phyloP scores from a whole-genome alignment of 2,329 filamentous ascomycete species.

The Hymenoscyphus fraxineus region DNA sequence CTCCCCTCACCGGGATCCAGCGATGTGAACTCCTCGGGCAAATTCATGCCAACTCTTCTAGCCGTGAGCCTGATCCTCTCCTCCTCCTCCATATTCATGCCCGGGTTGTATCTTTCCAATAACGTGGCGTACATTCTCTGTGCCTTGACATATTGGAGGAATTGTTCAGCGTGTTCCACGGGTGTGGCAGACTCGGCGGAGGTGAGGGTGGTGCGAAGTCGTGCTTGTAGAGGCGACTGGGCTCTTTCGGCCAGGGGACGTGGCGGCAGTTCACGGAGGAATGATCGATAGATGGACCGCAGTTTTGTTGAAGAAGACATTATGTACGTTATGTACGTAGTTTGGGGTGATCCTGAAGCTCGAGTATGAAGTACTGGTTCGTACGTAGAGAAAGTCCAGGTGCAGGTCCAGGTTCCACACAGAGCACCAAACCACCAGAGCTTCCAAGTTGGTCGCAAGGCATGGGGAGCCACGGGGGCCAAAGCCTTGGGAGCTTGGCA shows the following conservation, averaged over 20 bases:
- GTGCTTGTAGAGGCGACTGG: slow-evolving; percentile 66
- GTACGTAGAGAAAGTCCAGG: no score
- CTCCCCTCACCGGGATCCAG: neutral
- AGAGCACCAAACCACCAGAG: neutral
- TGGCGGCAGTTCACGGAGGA: slow-evolving; percentile 85
- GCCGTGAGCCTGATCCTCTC: slow-evolving; percentile 82
- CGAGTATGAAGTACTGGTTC: neutral
- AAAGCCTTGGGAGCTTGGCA: slow-evolving; percentile 3
- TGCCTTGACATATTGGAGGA: slow-evolving; percentile 75
- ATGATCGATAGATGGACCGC: slow-evolving; percentile 79
- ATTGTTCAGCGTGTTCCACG: slow-evolving; percentile 64
- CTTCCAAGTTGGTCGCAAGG: no score
- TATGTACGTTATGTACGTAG: slow-evolving; percentile 14
- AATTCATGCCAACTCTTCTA: slow-evolving; percentile 81
- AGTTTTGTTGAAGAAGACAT: slow-evolving; percentile 45
- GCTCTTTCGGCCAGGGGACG: slow-evolving; percentile 48
- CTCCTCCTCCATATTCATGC: slow-evolving; percentile 80
- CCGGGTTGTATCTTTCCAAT: slow-evolving; percentile 89
- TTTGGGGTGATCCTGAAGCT: neutral
- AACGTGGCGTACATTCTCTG: slow-evolving; percentile 79
- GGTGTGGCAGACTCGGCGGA: slow-evolving; percentile 35
- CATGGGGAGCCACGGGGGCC: neutral
- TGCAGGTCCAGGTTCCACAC: neutral
- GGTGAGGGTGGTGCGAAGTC: slow-evolving; percentile 61
- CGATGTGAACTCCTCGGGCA: slow-evolving; percentile 60